These are phyloP conservation scores for Penicillium simplicissimum DNA, from an alignment of 495 filamentous ascomycete species.

Conservation along the genomic window DNA sequence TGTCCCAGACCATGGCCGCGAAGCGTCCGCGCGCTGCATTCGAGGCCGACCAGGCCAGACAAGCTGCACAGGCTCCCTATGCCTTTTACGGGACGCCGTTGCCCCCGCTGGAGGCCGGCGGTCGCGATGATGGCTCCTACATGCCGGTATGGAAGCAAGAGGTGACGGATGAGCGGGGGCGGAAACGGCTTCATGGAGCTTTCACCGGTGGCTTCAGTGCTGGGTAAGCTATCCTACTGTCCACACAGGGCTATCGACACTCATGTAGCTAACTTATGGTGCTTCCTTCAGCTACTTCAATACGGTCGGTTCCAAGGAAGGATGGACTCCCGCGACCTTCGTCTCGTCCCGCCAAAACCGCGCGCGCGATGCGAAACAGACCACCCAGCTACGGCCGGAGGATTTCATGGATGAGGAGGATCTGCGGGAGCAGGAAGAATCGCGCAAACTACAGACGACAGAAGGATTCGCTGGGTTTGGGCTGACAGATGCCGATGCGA, in stretches of 20 bases:
- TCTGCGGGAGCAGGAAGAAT: constrained; percentile 80
- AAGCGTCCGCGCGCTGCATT: constrained; percentile 79
- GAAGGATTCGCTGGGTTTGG: constrained; percentile 77
- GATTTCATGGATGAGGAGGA: constrained; percentile 99
- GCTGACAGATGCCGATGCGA: constrained; percentile 58
- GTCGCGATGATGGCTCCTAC: constrained; percentile 90
- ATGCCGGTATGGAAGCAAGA: constrained; percentile 97
- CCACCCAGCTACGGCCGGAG: constrained; percentile 66
- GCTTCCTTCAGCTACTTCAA: constrained; percentile 77
- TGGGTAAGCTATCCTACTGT: constrained; percentile 58
- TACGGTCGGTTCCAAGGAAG: constrained; percentile 96
- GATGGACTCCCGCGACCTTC: constrained; percentile 90
- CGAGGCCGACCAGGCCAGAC: constrained; percentile 67
- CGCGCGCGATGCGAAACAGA: constrained; percentile 60
- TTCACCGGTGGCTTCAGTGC: constrained; percentile 97
- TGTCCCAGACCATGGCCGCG: constrained; percentile 59
- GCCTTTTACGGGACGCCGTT: constrained; percentile 84
- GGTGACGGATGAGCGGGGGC: constrained; percentile 88
- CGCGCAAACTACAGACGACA: constrained; percentile 67
- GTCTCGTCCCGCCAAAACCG: constrained; percentile 85
- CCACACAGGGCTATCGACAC: background rate
- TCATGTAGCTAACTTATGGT: constrained; percentile 10
- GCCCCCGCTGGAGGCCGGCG: constrained; percentile 73
- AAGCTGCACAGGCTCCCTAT: constrained; percentile 63
- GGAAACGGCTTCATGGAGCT: constrained; percentile 90